Evolutionary conservation across 2,329 filamentous ascomycete genomes (phyloP).

Genomic region (Aspergillus intermedius): DNA sequence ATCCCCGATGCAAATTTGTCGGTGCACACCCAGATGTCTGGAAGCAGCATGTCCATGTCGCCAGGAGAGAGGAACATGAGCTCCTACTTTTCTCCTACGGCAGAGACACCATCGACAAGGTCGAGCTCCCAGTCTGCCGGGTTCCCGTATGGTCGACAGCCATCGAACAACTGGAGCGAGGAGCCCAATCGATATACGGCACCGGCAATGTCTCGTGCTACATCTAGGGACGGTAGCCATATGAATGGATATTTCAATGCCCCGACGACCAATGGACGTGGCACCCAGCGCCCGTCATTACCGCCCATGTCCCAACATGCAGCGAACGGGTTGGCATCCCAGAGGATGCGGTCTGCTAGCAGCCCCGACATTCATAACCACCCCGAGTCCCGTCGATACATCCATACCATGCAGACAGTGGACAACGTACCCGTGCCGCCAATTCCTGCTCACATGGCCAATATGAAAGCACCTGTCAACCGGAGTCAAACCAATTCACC

Average conservation of each 20-base stretch:
- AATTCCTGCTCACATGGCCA: conserved; percentile 64
- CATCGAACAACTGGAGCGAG: conserved; percentile 64
- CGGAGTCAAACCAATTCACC: conserved; percentile 81
- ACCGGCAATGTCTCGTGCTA: conserved; percentile 72
- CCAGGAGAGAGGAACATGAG: conserved; percentile 60
- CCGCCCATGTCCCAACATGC: conserved; percentile 62
- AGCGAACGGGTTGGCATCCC: conserved; percentile 46
- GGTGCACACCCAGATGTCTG: conserved; percentile 57
- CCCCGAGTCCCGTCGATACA: conserved; percentile 42
- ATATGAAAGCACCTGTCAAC: conserved; percentile 55
- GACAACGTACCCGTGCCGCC: conserved; percentile 65
- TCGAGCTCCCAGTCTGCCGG: conserved; percentile 54
- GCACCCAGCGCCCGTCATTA: conserved; percentile 65
- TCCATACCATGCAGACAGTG: conserved; percentile 48
- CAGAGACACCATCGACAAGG: conserved; percentile 58
- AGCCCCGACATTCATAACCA: conserved; percentile 80
- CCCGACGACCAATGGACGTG: conserved; percentile 51
- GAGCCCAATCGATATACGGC: conserved; percentile 77
- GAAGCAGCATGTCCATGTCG: conserved; percentile 49
- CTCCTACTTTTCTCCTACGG: conserved; percentile 88
- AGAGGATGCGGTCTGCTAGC: conserved; percentile 82
- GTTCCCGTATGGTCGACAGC: conserved; percentile 74
- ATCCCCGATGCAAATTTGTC: conserved; percentile 59
- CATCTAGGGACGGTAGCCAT: conserved; percentile 69
- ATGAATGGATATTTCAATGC: conserved; percentile 57